Base-by-base conservation (phyloP, 2,329 filamentous ascomycete genomes). In the Leptographium lundbergii region DNA sequence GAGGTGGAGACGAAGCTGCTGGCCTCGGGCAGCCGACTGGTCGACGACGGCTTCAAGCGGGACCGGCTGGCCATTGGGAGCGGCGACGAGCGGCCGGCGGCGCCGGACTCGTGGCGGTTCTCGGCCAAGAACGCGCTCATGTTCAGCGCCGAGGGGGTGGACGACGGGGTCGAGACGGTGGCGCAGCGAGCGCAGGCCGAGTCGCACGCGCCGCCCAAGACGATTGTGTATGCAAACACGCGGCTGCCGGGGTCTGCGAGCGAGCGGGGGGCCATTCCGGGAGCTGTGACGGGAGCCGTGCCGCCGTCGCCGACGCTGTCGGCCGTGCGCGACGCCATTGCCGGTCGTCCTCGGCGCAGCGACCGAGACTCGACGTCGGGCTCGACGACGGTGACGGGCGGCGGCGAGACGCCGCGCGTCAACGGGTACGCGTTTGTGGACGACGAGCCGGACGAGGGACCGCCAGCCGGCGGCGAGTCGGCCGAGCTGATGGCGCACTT, bases 361-460 rank as follows among this genome's bases (percentile, higher is more conserved):
- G 81, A 85, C 27, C 82, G 82, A 14, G 85, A 89, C 64, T 81
- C 81, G 6, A 27, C 24, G 17, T 54, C 51, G 2, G 60, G 61
- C 2, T 59, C 63, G 32, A 45, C 60, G 1, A 36, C 42, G 10
- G 52, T 19, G 19, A 29, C 22, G n/a, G 77, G 77, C 1, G 87
- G 36, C 19, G 80, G 79, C 60, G 91, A 95, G 70, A 97, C 92
- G 0, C 94, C 92, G 0, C 81, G 89, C 2, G 89, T 97, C 0
- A 95, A 95, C 63, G 94, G 94, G 1, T 99, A 96, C 70, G 82
- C 90, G 0, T 97, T 96, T 71, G 91, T 99, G 42, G 91, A 96
- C 65, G 90, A 95, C 59, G 88, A 87, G 55, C 78, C 81, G 48
- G 80, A 81, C 0, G 78, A 78, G 19, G 27, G 34, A 13, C 34